These are phyloP conservation scores for Cladosporium austrohemisphaericum DNA, from an alignment of 2,329 filamentous ascomycete species.

Conservation along the genomic window DNA sequence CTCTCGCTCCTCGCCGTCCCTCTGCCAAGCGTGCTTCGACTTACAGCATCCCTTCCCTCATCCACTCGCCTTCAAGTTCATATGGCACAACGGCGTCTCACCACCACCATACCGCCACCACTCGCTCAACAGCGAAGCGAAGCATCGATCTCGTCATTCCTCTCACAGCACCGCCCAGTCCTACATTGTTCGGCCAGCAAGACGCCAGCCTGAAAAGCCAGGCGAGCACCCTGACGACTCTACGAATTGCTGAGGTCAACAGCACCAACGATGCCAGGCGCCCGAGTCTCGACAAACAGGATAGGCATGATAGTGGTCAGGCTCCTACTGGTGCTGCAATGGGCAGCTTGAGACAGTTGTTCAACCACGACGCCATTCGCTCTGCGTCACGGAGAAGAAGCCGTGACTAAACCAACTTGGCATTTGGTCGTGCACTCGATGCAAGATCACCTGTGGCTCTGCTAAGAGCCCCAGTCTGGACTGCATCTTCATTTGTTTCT, in stretches of 20 bases:
- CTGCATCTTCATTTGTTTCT: background rate
- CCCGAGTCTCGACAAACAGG: background rate
- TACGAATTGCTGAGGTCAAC: constrained; percentile 28
- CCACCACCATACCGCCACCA: constrained; percentile 39
- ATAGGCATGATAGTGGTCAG: constrained; percentile 1
- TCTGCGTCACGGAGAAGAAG: constrained; percentile 20
- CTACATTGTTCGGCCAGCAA: constrained; percentile 17
- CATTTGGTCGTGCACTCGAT: background rate
- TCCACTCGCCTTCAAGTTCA: constrained; percentile 45
- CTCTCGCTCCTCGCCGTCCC: background rate
- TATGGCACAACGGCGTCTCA: constrained; percentile 39
- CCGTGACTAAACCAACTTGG: background rate
- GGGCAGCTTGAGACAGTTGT: constrained; percentile 33
- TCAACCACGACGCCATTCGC: constrained; percentile 33
- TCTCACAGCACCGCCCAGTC: constrained; percentile 31
- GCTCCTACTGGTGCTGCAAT: constrained; percentile 10
- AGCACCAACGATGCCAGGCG: background rate
- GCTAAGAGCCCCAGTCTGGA: no score
- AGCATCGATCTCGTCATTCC: constrained; percentile 45
- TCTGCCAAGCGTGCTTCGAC: constrained; percentile 18
- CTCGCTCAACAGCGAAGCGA: constrained; percentile 30
- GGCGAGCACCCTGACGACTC: constrained; percentile 31
- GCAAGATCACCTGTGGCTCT: no score
- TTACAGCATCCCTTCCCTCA: constrained; percentile 43
- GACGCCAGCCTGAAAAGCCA: constrained; percentile 32